Base-by-base conservation (phyloP, 2,329 filamentous ascomycete species). In the Aspergillus pseudoglaucus region DNA sequence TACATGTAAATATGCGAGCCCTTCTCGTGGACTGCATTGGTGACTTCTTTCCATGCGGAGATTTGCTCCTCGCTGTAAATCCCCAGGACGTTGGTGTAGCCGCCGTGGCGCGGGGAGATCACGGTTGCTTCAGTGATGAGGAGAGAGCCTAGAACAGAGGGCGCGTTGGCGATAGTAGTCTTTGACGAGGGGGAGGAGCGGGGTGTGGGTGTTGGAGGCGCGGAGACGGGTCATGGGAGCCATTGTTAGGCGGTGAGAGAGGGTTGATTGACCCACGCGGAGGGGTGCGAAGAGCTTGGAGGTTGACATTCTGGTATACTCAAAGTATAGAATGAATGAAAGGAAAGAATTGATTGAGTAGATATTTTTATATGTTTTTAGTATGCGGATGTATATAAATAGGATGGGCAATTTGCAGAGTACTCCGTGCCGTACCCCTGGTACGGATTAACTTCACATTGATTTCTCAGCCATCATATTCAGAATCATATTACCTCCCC, bases 1-100 rank as follows among this genome's bases (percentile, higher is more conserved):
- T 87, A 84, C 2, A 75, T 62, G 65, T 74, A 85, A 45, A 86
- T 81, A 59, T 73, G 80, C 15, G 73, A 76, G 4, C 78, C 78
- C 56, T 83, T 83, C 18, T 70, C 71, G 60, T 88, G 84, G 0
- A 87, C 81, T 1, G 77, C 78, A 22, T 81, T 75, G 2, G 78
- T 82, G 38, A 87, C 68, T 12, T 73, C 66, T 52, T 75, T 79
- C 84, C 83, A 87, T 0, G 70, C 77, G 1, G 70, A 72, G 38
- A 84, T 71, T 50, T 85, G 81, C n/a, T 71, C 73, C 0, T 73
- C 64, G 17, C 62, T 77, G 58, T 73, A 83, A 57, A 83, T 79
- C 22, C 80, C 81, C 0, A 83, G 81, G 1, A 76, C 70, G 51
- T 79, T 76, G 35, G 65, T 64, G 54, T 73, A 75, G 38, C 75